A percentile compares a stretch with the other conserved stretches of the same genome.
phyloP scores from a whole-genome alignment of 305 asterid species.

The Rubia peregrina region DNA sequence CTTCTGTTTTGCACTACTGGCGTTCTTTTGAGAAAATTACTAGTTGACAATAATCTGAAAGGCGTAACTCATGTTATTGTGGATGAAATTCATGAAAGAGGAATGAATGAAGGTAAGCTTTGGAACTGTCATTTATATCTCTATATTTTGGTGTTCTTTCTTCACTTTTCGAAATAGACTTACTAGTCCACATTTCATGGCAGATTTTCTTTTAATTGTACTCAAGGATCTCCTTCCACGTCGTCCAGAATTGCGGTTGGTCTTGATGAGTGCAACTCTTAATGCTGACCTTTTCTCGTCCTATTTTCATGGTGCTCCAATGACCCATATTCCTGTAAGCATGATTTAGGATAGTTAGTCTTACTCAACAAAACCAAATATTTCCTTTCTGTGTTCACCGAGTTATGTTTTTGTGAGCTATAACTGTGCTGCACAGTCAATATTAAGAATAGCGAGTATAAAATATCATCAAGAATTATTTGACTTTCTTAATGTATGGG shows the following conservation, averaged over 20 bases:
- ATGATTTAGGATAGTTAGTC: conserved; percentile 4
- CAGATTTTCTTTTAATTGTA: conserved; percentile 90
- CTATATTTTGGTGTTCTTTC: conserved; percentile 11
- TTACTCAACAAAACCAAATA: neutral
- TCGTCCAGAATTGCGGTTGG: conserved; percentile 72
- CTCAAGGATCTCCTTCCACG: conserved; percentile 89
- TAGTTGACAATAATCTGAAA: conserved; percentile 73
- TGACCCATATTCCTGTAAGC: conserved; percentile 81
- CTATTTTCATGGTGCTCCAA: conserved; percentile 82
- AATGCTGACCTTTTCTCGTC: conserved; percentile 92
- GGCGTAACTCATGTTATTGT: conserved; percentile 85
- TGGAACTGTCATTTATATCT: conserved; percentile 11
- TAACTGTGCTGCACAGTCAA: neutral
- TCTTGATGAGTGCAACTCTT: conserved; percentile 93
- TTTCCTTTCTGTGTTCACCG: neutral
- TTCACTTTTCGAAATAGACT: neutral
- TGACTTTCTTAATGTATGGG: neutral
- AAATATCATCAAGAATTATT: neutral
- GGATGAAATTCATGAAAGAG: conserved; percentile 96
- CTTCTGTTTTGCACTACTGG: conserved; percentile 92
- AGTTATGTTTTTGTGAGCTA: neutral
- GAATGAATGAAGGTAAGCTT: conserved; percentile 87
- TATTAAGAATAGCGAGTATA: neutral
- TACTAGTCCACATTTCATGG: conserved; percentile 26
- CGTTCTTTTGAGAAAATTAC: conserved; percentile 73